Evolutionary conservation across 1,284 basidiomycete species (phyloP), one percentile per base, ranked within the genome.

Genomic region (Trametes hirsuta): DNA sequence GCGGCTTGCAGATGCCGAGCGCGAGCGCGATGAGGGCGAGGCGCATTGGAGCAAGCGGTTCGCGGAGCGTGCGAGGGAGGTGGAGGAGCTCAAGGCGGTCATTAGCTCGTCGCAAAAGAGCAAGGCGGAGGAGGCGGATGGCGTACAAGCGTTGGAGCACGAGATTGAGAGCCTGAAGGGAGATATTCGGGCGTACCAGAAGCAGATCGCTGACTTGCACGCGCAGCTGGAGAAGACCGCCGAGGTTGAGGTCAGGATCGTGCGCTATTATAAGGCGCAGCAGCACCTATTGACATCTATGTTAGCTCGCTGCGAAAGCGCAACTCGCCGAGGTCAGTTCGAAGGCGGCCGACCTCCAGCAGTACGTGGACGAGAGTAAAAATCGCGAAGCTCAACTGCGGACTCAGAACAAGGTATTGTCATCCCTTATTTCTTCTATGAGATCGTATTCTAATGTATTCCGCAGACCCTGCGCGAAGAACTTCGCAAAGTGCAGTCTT

Each of bases 401-500:
- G 44, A 73, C 82, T 5, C 84, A 81, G 56, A 95, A 94, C 74
- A 95, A 94, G 81, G 93, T 89, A 68, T 47, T 75, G 25, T 6
- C 11, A 50, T 52, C 47, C 15, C 9, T 6, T 51, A 36, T 39
- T 47, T 37, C 37, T 11, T 8, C 42, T 46, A 30, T 18, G 18
- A 41, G 35, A 21, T 10, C 52, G 22, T 47, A 41, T 47, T 47
- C 47, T 25, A 54, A 59, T 3, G 18, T 61, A 47, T 14, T 25
- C 48, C 59, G 18, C 66, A 95, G 90, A 93, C 87, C 0, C 77
- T 97, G 15, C 87, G 94, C 12, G 95, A 97, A 59, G 95, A 98
- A 72, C 75, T 98, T 57, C 87, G 94, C 47, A 97, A 97, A 74
- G 88, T 98, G 1, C 95, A 97, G 74, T 91, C 89, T 0, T 95